These are phyloP conservation scores for Musa beccarii DNA, from an alignment of 176 grass and related monocot species.

Conservation along the genomic window DNA sequence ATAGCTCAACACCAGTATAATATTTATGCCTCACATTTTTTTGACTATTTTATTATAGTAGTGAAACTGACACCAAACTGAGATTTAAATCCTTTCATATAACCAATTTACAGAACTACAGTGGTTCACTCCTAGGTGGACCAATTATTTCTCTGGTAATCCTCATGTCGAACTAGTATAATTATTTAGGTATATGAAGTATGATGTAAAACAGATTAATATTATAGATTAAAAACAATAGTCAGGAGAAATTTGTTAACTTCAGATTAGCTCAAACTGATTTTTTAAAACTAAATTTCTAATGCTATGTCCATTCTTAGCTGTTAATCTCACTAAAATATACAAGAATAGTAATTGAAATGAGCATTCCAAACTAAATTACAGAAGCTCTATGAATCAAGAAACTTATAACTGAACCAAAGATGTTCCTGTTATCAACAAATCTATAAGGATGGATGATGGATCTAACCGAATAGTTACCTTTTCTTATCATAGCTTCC, in stretches of 20 bases:
- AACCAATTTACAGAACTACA: too few species aligned
- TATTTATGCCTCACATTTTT: too few species aligned
- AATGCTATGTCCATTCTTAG: not conserved
- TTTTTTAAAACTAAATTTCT: not conserved
- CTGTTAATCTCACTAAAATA: not conserved
- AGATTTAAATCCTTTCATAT: too few species aligned
- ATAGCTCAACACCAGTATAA: too few species aligned
- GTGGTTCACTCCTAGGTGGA: too few species aligned
- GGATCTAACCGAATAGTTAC: conserved; percentile 20
- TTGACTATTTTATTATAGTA: too few species aligned
- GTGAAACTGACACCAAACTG: too few species aligned
- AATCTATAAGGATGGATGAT: not conserved
- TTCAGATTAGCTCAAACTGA: not conserved
- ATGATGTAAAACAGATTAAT: not conserved
- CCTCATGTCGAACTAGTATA: too few species aligned
- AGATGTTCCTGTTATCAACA: not conserved
- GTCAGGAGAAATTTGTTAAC: not conserved
- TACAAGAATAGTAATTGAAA: not conserved
- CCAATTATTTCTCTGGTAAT: too few species aligned
- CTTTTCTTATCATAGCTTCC: conserved; percentile 72
- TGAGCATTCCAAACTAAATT: not conserved
- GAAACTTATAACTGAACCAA: not conserved
- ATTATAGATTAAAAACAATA: not conserved
- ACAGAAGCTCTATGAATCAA: not conserved
- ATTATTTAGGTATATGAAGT: not conserved